phyloP scores from a whole-genome alignment of 306 rosid species.

The Quercus suber region DNA sequence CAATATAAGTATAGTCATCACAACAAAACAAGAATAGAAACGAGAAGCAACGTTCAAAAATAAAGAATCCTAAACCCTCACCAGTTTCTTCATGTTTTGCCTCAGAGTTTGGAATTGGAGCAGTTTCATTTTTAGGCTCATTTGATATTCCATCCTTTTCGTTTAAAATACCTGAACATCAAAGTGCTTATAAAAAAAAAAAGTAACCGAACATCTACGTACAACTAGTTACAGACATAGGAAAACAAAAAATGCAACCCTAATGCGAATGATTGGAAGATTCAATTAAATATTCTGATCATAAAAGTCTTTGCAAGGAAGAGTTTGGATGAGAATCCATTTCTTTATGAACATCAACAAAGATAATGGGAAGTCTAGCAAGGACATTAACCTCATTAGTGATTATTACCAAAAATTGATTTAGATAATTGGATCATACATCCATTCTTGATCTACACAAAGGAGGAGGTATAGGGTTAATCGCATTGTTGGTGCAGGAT shows the following conservation, averaged over 20 bases:
- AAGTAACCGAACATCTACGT: constrained; percentile 40
- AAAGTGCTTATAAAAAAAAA: neutral
- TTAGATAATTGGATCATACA: neutral
- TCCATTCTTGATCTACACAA: neutral
- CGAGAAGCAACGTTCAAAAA: constrained; percentile 12
- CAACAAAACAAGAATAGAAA: neutral
- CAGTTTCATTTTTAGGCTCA: constrained; percentile 42
- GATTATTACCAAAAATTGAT: neutral
- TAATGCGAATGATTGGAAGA: neutral
- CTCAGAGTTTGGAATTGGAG: constrained; percentile 35
- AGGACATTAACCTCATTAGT: neutral
- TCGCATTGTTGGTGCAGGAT: neutral
- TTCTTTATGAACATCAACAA: neutral
- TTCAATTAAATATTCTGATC: neutral
- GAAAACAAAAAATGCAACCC: neutral
- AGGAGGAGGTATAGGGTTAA: neutral
- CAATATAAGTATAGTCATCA: neutral
- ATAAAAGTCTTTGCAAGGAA: neutral
- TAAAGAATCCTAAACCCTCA: constrained; percentile 26
- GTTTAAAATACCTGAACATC: constrained; percentile 49
- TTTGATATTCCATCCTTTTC: constrained; percentile 32
- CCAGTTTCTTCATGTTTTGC: constrained; percentile 45
- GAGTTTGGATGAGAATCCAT: neutral
- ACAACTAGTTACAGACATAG: neutral
- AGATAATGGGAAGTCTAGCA: neutral